Evolutionary conservation across 305 asterid genomes (phyloP), one percentile per base, ranked within the genome.

Genomic region (Coffea humblotiana): DNA sequence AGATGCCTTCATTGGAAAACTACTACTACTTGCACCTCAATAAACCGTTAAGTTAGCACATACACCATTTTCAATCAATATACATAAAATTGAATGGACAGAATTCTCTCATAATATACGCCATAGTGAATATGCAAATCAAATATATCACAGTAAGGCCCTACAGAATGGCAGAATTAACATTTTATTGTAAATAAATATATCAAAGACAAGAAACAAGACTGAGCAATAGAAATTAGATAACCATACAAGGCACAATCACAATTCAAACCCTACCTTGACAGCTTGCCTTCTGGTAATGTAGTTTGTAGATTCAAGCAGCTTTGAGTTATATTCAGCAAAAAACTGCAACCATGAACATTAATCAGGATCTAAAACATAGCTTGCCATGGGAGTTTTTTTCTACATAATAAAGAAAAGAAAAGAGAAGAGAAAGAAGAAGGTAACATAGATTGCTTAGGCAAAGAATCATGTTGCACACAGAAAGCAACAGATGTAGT

Each of bases 281-380:
- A 89, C 82, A 79, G 94, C 94, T 82, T 92, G 94, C 85, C 97
- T 89, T 88, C 97, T 88, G 64, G 97, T 90, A 82, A 92, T 90
- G 86, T 92, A 92, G 83, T 90, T 90, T 64, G 86, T 80, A 47
- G 97, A 92, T 76, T 92, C 97, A 71, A 92, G 94, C 83, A 92
- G 87, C 88, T 92, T 90, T 45, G 92, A 84, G 86, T 92, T 92
- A 80, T 89, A 92, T 79, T 92, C 94, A 51, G 87, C 92, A 84
- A 92, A 89, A 89, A 92, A 90, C 94, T 92, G 72, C 37, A 79
- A 70, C 71, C 65, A 13, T 74, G 68, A 81, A 71, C 64, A n/a
- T 63, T 18, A 75, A 47, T 27, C 40, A 71, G 18, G 65, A 23
- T 60, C n/a, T 1, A 60, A 60, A 21, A 29, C 65, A 58, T 75